Conservation (phyloP, 352 stramenopile genomes). For the Pythium periplocum region DNA sequence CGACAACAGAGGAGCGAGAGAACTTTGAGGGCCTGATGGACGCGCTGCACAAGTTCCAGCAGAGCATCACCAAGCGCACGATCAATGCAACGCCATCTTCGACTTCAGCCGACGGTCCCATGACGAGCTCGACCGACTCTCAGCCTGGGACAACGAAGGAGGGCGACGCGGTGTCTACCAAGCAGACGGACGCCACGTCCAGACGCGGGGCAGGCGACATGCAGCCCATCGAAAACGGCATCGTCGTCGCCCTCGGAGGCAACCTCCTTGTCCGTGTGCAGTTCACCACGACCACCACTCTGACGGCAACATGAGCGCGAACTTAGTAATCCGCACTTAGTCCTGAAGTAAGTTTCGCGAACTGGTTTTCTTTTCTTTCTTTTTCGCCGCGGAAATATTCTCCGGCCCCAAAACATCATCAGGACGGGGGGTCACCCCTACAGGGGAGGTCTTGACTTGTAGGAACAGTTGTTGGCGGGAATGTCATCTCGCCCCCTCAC, state of each 20-base stretch:
- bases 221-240: slow-evolving; percentile 29
- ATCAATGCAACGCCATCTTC: background rate
- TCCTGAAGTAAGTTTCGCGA: too few species aligned
- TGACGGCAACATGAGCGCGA: background rate
- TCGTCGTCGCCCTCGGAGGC: slow-evolving; percentile 27
- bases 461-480: too few species aligned
- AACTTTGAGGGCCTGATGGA: slow-evolving; percentile 63
- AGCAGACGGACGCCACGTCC: background rate
- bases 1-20: slow-evolving; percentile 28
- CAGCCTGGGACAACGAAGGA: background rate
- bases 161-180: background rate
- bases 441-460: too few species aligned
- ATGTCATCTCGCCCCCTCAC: slow-evolving; percentile 8
- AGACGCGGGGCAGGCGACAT: slow-evolving; percentile 2
- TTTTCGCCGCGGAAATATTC: background rate
- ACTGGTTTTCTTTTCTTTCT: slow-evolving; percentile 10
- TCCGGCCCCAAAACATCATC: too few species aligned
- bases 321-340: slow-evolving; percentile 4
- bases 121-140: background rate
- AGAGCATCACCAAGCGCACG: slow-evolving; percentile 4
- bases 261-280: slow-evolving; percentile 44
- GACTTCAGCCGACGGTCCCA: background rate
- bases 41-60: slow-evolving; percentile 35
- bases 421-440: slow-evolving; percentile 12
- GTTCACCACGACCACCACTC: slow-evolving; percentile 16